Base-by-base conservation (phyloP, 768 basidiomycete species). In the Leccinum subgranulosum region DNA sequence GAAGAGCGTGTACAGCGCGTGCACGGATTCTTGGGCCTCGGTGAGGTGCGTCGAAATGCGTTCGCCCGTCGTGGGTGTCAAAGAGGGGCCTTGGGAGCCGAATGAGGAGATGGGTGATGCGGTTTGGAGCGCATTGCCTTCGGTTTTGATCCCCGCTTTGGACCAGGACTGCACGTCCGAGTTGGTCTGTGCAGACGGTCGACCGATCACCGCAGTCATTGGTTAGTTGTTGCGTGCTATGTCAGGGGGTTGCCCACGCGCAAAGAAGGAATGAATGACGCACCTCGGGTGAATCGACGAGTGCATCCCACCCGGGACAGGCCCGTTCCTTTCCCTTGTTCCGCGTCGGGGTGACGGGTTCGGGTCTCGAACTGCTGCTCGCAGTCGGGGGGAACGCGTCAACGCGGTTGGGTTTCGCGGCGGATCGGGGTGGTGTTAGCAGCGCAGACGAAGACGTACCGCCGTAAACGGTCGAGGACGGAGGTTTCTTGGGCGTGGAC, bases 261-360 rank as follows among this genome's bases (percentile, higher is more conserved):
- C 21, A 27, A 4, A 25, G 15, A 19, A n/a, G 1, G 8, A 25
- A 27, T 14, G 10, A 51, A 25, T 4, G 33, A 56, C 62, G n/a
- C 4, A 67, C 65, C 51, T 46, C 54, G 10, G 49, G 39, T 49
- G 59, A 47, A 6, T 41, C n/a, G 39, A 53, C 1, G 50, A 49
- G 15, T n/a, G n/a, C 27, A 3, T 61, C 59, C 56, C 51, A 55
- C 7, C 31, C 23, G 8, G 19, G 8, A 12, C 31, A 28, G 9
- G 59, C 49, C 1, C 66, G 60, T 53, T 58, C 59, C 46, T 73
- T 72, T 10, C 69, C 70, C 52, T 68, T 72, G 50, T 19, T 25
- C 34, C 59, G 57, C 9, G 69, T 71, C 3, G 65, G 69, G 21
- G 63, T 70, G 49, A 48, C 46, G 2, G 61, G 66, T 11, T 60